A percentile compares a stretch with the other conserved stretches of the same genome.
Conservation (phyloP, 768 basidiomycete species). For the Auricularia auricula-judae region DNA sequence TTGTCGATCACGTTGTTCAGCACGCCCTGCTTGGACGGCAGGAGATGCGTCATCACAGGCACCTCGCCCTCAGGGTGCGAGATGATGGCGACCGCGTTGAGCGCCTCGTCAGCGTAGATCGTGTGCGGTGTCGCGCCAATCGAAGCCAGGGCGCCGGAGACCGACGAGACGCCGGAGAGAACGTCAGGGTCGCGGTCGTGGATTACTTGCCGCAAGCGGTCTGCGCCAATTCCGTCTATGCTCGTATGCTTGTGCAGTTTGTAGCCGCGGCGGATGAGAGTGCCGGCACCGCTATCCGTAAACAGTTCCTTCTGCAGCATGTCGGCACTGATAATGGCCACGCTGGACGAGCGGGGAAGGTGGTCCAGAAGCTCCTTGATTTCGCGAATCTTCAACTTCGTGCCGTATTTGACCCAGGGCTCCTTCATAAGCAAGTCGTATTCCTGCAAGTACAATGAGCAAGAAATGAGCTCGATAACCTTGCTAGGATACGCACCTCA, state of each 20-base stretch:
- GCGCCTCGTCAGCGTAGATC: slow-evolving; percentile 96
- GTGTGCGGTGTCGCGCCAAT: slow-evolving; percentile 80
- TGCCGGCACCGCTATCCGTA: slow-evolving; percentile 95
- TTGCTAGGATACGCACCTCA: slow-evolving; percentile 36
- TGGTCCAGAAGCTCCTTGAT: slow-evolving; percentile 98
- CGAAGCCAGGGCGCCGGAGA: slow-evolving; percentile 75
- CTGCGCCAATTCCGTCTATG: slow-evolving; percentile 78
- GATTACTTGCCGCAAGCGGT: slow-evolving; percentile 88
- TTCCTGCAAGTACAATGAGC: slow-evolving; percentile 40
- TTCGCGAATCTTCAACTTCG: slow-evolving; percentile 96
- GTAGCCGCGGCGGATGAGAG: slow-evolving; percentile 95
- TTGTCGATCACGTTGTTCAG: slow-evolving; percentile 96
- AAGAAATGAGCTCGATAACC: background rate
- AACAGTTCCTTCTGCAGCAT: slow-evolving; percentile 96
- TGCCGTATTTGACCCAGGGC: slow-evolving; percentile 98
- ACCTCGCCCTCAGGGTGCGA: slow-evolving; percentile 81
- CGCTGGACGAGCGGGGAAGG: slow-evolving; percentile 94
- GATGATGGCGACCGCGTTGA: slow-evolving; percentile 91
- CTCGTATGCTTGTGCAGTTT: slow-evolving; percentile 86
- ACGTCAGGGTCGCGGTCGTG: slow-evolving; percentile 95
- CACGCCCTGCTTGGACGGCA: slow-evolving; percentile 77
- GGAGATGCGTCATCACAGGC: slow-evolving; percentile 87
- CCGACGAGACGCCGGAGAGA: slow-evolving; percentile 66
- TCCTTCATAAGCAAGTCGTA: slow-evolving; percentile 95
- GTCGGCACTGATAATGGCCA: slow-evolving; percentile 91